Evolutionary conservation across 345 rosid genomes (phyloP).

Genomic region (Eucalyptus rudis): DNA sequence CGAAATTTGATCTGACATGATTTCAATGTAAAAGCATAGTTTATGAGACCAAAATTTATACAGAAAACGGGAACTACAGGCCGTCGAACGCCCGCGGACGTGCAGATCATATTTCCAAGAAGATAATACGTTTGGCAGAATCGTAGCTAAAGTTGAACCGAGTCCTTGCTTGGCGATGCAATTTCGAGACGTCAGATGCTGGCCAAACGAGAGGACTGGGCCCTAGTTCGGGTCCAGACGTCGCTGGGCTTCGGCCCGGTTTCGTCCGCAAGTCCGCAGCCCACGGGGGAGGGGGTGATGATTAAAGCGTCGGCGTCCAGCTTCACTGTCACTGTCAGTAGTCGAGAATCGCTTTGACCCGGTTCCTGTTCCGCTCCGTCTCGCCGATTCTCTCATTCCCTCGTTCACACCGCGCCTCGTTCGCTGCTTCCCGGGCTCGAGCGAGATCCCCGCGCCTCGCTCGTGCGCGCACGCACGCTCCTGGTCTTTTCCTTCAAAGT

Average conservation of each 20-base stretch:
- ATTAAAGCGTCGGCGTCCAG: neutral
- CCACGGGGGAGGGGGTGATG: neutral
- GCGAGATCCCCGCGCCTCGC: neutral
- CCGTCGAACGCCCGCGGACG: neutral
- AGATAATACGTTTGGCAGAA: neutral
- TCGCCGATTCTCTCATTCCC: neutral
- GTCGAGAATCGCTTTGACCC: neutral
- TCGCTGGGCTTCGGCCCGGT: neutral
- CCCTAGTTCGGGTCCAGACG: neutral
- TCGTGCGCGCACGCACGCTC: neutral
- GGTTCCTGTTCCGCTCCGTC: neutral
- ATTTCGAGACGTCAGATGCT: neutral
- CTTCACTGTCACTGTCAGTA: neutral
- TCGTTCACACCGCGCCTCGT: neutral
- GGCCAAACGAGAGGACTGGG: neutral
- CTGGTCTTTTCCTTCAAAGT: neutral
- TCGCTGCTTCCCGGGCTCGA: neutral
- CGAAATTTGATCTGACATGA: neutral
- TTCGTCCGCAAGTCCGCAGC: neutral
- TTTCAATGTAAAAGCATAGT: neutral
- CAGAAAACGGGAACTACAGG: neutral
- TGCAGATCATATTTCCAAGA: neutral
- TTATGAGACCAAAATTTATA: neutral
- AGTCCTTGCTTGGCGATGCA: neutral
- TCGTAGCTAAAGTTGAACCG: neutral